Conservation (phyloP, 176 grass and related monocot genomes). For the Carex cristatella region DNA sequence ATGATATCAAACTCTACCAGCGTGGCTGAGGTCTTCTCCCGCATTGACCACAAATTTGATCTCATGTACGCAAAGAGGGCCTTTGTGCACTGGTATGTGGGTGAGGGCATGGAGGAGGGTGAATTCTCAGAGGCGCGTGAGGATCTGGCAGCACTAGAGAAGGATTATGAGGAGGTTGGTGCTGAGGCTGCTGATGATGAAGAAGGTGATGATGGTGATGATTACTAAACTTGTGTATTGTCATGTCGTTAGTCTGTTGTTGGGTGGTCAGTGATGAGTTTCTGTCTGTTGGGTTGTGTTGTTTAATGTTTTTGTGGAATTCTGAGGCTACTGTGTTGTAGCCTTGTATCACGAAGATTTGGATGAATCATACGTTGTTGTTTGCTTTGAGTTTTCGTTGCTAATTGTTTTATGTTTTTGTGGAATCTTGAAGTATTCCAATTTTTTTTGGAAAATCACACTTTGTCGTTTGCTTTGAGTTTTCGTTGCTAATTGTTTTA, state of each 20-base stretch:
- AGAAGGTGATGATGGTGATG: constrained; percentile 13
- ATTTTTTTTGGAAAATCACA: not conserved
- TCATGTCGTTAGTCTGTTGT: not conserved
- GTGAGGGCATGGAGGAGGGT: constrained; percentile 25
- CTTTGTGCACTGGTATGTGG: constrained; percentile 15
- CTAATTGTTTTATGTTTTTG: not conserved
- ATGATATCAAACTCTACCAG: constrained; percentile 22
- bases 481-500: not conserved
- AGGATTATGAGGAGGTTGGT: constrained; percentile 24
- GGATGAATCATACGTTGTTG: not conserved
- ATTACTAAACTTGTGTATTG: not conserved
- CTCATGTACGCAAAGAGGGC: constrained; percentile 18
- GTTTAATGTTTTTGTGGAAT: not conserved
- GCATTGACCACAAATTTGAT: constrained; percentile 20
- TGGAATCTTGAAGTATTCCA: no score
- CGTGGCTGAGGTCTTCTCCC: constrained; percentile 17
- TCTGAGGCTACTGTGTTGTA: not conserved
- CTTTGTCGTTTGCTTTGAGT: not conserved
- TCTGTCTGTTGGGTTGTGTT: not conserved
- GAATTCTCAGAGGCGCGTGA: constrained; percentile 21
- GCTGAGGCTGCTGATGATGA: constrained; percentile 23
- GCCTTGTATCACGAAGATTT: not conserved
- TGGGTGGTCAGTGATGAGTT: not conserved
- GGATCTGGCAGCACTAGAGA: constrained; percentile 11
- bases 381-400: not conserved